Conservation (phyloP, 169 alveolate species). For the Cystoisospora suis region DNA sequence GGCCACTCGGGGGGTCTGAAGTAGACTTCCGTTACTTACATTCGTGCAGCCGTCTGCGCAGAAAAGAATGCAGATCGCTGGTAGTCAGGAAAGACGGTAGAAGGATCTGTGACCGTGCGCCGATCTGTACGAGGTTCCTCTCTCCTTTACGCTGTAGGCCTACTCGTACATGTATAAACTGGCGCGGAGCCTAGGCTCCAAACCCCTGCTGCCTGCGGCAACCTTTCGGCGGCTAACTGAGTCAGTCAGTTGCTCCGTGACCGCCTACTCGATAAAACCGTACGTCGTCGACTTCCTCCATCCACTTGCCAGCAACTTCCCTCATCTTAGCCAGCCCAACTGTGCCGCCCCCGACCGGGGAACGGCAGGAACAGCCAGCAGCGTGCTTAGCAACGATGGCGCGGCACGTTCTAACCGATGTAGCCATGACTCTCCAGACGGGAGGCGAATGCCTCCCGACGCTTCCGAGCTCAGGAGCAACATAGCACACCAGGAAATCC, state of each 20-base stretch:
- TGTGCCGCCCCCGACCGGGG: not conserved
- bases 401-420: not conserved
- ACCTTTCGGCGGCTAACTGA: slow-evolving; percentile 46
- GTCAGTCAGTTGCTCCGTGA: not conserved
- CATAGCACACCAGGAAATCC: no score
- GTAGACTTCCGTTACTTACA: no score
- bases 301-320: no score
- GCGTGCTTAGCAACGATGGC: not conserved
- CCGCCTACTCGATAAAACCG: not conserved
- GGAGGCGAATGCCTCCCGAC: no score
- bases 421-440: no score
- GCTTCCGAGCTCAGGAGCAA: no score
- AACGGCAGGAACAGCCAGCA: no score
- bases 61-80: no score
- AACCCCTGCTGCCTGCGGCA: slow-evolving; percentile 42
- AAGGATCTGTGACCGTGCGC: not conserved
- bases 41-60: no score
- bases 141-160: slow-evolving; percentile 33
- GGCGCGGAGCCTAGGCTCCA: slow-evolving; percentile 43
- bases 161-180: slow-evolving; percentile 35
- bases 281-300: not conserved
- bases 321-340: no score
- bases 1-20: no score
- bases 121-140: not conserved
- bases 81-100: no score